phyloP scores from a whole-genome alignment of 2,329 filamentous ascomycete genomes.

The Talaromyces piceae region DNA sequence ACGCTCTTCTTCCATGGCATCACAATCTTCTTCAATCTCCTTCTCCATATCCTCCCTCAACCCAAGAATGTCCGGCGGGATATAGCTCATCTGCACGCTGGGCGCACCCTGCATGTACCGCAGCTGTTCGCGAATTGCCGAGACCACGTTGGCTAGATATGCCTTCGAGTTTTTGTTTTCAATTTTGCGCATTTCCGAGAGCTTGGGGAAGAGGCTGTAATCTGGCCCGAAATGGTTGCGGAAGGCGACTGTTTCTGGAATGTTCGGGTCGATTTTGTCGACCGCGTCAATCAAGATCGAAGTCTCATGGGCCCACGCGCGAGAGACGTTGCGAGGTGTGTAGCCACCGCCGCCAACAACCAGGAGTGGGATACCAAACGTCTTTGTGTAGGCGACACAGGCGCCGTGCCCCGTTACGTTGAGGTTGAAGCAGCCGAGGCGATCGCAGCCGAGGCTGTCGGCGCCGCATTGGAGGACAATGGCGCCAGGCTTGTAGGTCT shows the following conservation, averaged over 20 bases:
- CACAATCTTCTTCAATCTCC: constrained; percentile 39
- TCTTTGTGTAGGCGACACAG: constrained; percentile 85
- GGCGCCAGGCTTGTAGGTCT: constrained; percentile 77
- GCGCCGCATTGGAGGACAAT: constrained; percentile 95
- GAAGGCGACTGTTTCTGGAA: constrained; percentile 77
- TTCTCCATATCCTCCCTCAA: constrained; percentile 42
- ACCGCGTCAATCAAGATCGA: constrained; percentile 74
- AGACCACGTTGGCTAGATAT: constrained; percentile 66
- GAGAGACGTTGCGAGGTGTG: constrained; percentile 90
- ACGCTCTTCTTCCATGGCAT: constrained; percentile 29
- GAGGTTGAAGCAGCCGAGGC: constrained; percentile 91
- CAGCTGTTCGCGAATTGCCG: constrained; percentile 75
- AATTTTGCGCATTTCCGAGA: constrained; percentile 61
- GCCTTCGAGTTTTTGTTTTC: constrained; percentile 75
- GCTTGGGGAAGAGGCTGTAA: constrained; percentile 77
- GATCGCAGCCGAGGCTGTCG: constrained; percentile 87
- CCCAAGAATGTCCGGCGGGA: constrained; percentile 67
- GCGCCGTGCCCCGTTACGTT: constrained; percentile 90
- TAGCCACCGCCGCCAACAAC: constrained; percentile 94
- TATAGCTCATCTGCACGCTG: constrained; percentile 74
- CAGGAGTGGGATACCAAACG: constrained; percentile 69
- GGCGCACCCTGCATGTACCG: constrained; percentile 78
- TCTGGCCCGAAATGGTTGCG: constrained; percentile 82
- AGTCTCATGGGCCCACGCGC: constrained; percentile 95
- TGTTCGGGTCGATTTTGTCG: constrained; percentile 60